Evolutionary conservation across 176 grass and related monocot genomes (phyloP), one percentile per base, ranked within the genome.

Genomic region (Elaeis guineensis): DNA sequence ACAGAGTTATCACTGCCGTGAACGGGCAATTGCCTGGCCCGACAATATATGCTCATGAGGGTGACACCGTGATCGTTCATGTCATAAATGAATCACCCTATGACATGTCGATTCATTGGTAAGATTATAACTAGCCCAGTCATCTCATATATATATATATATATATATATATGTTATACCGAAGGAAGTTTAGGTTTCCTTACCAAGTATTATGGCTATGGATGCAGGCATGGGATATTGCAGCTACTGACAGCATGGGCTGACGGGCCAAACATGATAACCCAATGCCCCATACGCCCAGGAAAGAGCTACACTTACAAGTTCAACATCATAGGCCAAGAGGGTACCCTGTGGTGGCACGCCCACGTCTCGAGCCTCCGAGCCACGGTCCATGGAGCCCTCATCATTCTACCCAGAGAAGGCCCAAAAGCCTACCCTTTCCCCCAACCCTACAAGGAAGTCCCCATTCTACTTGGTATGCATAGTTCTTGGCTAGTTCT

Each of bases 321-420:
- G 24, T 86, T 77, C 77, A 77, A 58, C 25, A 51, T 86, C 49
- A 74, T 63, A 17, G 78, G 83, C 19, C 83, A 86, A 67, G 78
- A 81, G 21, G 78, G 83, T n/a, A 86, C 83, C 0, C 67, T 86
- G 3, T 86, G 83, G 83, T 86, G 83, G 83, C 83, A 86, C 25
- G 83, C 78, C 14, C 78, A 86, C 50, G 63, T 81, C 59, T 77
- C 78, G 11, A 73, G 50, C 30, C 69, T 74, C 58, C 77, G 78
- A 14, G 83, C 69, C 55, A 78, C 83, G 1, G 78, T 86, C 19
- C 60, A 86, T 54, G 83, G 83, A 4, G 63, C 78, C 1, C 73
- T 86, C 51, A 63, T 86, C 29, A 70, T 86, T 50, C 73, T 50
- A 17, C 83, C 83, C 15, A 49, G 29, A 19, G 18, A 25, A 51